Percentiles rank a stretch among this genome's conserved stretches.
Evolutionary conservation across 768 basidiomycete genomes (phyloP).

Genomic region (Boletus sensibilis): DNA sequence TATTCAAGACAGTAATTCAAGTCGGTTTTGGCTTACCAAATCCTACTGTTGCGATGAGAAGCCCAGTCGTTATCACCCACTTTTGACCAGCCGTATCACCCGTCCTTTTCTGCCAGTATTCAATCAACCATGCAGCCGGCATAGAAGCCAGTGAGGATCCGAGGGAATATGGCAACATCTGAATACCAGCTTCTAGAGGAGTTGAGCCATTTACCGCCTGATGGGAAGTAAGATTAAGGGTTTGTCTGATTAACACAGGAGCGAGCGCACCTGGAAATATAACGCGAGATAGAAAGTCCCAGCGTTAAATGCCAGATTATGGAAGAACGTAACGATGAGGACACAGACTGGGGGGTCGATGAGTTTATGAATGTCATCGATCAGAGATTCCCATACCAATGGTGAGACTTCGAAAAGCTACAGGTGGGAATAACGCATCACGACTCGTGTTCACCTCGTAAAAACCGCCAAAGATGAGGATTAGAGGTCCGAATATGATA

Average conservation of each 20-base stretch:
- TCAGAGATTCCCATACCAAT: slow-evolving; percentile 46
- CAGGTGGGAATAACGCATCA: slow-evolving; percentile 70
- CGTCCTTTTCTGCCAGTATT: slow-evolving; percentile 57
- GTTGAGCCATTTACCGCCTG: slow-evolving; percentile 70
- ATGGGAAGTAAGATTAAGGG: slow-evolving; percentile 1
- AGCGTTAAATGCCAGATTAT: slow-evolving; percentile 80
- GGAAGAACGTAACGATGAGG: slow-evolving; percentile 70
- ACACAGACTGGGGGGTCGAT: slow-evolving; percentile 49
- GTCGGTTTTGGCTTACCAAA: slow-evolving; percentile 52
- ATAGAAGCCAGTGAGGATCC: slow-evolving; percentile 84
- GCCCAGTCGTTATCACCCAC: slow-evolving; percentile 58
- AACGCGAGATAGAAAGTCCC: slow-evolving; percentile 86
- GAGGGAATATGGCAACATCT: slow-evolving; percentile 80
- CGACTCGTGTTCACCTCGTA: slow-evolving; percentile 68
- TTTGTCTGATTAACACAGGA: neutral
- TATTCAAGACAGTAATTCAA: neutral
- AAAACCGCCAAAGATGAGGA: slow-evolving; percentile 58
- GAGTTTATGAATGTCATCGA: slow-evolving; percentile 8
- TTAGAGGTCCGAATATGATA: slow-evolving; percentile 52
- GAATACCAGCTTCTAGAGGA: slow-evolving; percentile 71
- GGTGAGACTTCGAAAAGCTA: slow-evolving; percentile 57
- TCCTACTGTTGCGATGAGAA: slow-evolving; percentile 64
- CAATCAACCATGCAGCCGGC: slow-evolving; percentile 83
- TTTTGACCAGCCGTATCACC: slow-evolving; percentile 64
- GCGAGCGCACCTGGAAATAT: slow-evolving; percentile 66